Conservation (phyloP, 2,329 filamentous ascomycete genomes). For the Myriosclerotinia scirpicola region DNA sequence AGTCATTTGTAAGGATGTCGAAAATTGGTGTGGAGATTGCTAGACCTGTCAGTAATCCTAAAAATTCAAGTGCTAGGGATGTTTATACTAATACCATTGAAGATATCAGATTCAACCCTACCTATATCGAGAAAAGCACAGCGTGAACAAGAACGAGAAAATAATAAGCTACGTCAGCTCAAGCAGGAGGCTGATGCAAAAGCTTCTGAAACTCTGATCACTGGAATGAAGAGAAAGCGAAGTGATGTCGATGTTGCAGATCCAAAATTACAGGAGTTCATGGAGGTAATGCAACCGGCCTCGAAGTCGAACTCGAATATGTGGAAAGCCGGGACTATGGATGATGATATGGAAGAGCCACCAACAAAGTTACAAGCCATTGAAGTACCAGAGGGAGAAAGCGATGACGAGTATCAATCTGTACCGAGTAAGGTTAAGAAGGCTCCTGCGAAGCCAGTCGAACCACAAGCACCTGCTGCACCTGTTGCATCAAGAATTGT, state of each 20-base stretch:
- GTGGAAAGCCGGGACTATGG: constrained; percentile 56
- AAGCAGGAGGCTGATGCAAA: constrained; percentile 31
- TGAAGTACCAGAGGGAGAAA: constrained; percentile 56
- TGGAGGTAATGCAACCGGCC: constrained; percentile 74
- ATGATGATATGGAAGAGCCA: constrained; percentile 43
- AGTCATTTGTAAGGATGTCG: constrained; percentile 92
- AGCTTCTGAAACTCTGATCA: constrained; percentile 43
- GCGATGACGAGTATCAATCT: constrained; percentile 74
- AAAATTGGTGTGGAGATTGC: constrained; percentile 89
- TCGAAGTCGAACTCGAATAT: constrained; percentile 64
- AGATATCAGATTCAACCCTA: constrained; percentile 43
- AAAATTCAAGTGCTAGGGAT: background rate
- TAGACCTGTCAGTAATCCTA: constrained; percentile 61
- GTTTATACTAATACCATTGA: background rate
- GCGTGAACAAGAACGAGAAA: constrained; percentile 40
- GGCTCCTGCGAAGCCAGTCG: constrained; percentile 27
- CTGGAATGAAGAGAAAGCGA: constrained; percentile 64
- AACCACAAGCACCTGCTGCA: constrained; percentile 3
- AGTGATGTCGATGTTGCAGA: constrained; percentile 61
- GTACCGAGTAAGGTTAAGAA: constrained; percentile 54
- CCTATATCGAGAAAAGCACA: constrained; percentile 44
- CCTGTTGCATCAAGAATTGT: constrained; percentile 20
- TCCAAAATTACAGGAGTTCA: constrained; percentile 80
- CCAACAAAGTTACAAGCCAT: constrained; percentile 45
- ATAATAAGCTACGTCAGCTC: constrained; percentile 30